Evolutionary conservation across 2,329 filamentous ascomycete species (phyloP), one percentile per base, ranked within the genome.

Genomic region (Fusarium verticillioides): DNA sequence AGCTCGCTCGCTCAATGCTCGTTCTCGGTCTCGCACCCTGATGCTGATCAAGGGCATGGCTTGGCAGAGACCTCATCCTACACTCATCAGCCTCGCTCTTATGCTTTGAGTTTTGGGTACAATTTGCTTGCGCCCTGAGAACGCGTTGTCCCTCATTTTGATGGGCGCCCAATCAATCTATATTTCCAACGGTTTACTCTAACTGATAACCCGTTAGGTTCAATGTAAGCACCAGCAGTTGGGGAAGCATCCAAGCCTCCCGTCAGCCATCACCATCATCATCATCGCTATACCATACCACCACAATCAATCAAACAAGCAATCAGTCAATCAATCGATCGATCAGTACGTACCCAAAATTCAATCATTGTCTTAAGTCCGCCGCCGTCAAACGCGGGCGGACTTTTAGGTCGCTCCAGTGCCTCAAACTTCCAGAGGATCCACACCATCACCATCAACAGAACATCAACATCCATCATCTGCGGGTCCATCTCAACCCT

Each of bases 371-470:
- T 43, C 34, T 53, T 66, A 75, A 75, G 66, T 75, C 73, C 73
- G 73, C 73, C 46, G 60, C 43, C 65, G 50, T 53, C 58, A 42
- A 43, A 43, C 26, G 37, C 32, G n/a, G 66, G 72, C 72, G 73
- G 70, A 75, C 72, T 75, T 75, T 72, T 72, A 71, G 63, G 72
- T 66, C 37, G 39, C 32, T 44, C 23, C 23, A 58, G 59, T 49
- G 42, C 53, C 66, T 58, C 54, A 58, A 44, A 34, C 40, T 36
- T 58, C 53, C 37, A 42, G 15, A 50, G 49, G 71, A 70, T 66
- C 72, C 66, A 69, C 73, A 70, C 73, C 73, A 75, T 65, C 66
- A 70, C 61, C 50, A 75, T 73, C 69, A 57, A 36, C 69, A 71
- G 58, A 53, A 21, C 60, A 69, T 65, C 56, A 69, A 60, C 61